Evolutionary conservation across 495 filamentous ascomycete species (phyloP).

Genomic region (Oleoguttula mirabilis): DNA sequence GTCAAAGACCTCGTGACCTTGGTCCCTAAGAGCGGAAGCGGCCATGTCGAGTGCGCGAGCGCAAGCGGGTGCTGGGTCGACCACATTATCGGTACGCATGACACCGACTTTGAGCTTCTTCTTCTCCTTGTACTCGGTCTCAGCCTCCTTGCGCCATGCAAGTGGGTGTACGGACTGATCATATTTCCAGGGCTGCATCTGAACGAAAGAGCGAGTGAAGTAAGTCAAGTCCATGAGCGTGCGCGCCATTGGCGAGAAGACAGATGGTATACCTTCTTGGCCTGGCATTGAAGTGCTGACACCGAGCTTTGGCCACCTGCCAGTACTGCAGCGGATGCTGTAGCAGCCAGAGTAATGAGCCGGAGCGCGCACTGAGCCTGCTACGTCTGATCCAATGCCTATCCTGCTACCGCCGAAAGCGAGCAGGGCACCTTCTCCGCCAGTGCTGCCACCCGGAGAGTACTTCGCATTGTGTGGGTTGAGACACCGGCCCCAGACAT

Average conservation of each 20-base stretch:
- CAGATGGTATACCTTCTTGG: constrained; percentile 80
- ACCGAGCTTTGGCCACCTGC: constrained; percentile 81
- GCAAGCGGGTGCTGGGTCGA: constrained; percentile 80
- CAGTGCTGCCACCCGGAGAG: constrained; percentile 84
- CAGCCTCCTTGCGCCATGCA: constrained; percentile 55
- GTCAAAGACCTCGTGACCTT: constrained; percentile 68
- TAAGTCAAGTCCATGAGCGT: constrained; percentile 76
- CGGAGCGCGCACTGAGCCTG: constrained; percentile 78
- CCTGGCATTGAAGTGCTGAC: constrained; percentile 84
- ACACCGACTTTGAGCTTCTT: constrained; percentile 63
- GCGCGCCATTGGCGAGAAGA: constrained; percentile 88
- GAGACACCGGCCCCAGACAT: constrained; percentile 64
- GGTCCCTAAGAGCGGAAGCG: constrained; percentile 50
- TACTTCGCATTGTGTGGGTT: constrained; percentile 79
- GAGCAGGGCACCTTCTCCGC: constrained; percentile 76
- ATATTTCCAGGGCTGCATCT: constrained; percentile 86
- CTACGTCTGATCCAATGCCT: constrained; percentile 88
- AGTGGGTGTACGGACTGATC: constrained; percentile 80
- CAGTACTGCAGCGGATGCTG: constrained; percentile 82
- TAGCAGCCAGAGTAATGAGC: constrained; percentile 91
- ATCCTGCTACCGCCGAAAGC: constrained; percentile 81
- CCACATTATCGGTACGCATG: constrained; percentile 68
- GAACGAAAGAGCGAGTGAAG: constrained; percentile 65
- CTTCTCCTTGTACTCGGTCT: constrained; percentile 44
- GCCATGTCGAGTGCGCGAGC: constrained; percentile 59